Percentiles rank a stretch among this genome's conserved stretches.
Evolutionary conservation across 139 green algal genomes (phyloP).

Genomic region (Chlorella sp.): DNA sequence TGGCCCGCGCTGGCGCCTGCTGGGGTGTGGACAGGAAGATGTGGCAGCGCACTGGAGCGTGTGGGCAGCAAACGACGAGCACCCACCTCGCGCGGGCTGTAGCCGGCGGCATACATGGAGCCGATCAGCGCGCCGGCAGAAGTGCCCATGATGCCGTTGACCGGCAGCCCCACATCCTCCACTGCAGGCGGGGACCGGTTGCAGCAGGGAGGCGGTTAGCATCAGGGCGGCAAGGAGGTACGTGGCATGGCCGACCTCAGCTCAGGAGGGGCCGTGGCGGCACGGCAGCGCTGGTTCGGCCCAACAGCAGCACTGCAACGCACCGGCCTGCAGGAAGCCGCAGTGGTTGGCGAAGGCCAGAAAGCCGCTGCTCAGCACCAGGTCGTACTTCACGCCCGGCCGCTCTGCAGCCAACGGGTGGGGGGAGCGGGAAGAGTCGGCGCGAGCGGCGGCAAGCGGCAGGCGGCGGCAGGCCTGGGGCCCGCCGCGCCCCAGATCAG

Average conservation of each 20-base stretch:
- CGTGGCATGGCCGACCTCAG: no score
- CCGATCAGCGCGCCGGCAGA: constrained; percentile 80
- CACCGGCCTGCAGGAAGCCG: constrained; percentile 45
- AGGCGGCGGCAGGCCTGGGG: not conserved
- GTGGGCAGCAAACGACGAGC: not conserved
- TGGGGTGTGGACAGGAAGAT: no score
- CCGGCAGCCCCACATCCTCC: constrained; percentile 72
- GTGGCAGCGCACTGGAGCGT: no score
- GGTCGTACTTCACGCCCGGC: constrained; percentile 56
- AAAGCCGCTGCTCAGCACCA: constrained; percentile 87
- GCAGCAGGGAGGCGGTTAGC: not conserved
- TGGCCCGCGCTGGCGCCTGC: no score
- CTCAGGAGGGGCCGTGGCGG: no score
- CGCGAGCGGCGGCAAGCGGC: not conserved
- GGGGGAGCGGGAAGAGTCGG: not conserved
- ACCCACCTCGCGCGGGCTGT: constrained; percentile 64
- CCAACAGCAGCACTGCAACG: no score
- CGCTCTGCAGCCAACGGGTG: not conserved
- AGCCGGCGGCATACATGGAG: constrained; percentile 81
- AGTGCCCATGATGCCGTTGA: constrained; percentile 87
- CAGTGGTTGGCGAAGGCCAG: constrained; percentile 89
- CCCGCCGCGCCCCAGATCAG: not conserved
- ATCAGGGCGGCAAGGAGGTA: not conserved
- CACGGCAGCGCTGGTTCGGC: no score
- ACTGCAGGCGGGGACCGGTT: constrained; percentile 54